Percentiles rank a stretch among this genome's conserved stretches.
phyloP scores from a whole-genome alignment of 306 rosid species.

The Medicago truncatula region DNA sequence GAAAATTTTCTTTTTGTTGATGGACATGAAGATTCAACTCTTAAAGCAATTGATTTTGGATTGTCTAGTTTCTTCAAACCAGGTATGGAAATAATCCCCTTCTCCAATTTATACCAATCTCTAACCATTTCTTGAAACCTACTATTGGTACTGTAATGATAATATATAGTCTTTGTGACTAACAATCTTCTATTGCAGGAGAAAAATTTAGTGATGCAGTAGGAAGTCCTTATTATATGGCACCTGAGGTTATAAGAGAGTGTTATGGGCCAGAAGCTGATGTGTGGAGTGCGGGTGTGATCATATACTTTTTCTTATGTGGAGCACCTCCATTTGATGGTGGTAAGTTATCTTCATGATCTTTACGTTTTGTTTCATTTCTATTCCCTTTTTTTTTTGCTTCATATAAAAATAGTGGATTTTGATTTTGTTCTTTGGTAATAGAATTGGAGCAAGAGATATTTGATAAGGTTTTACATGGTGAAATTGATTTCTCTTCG shows the following conservation, averaged over 20 bases:
- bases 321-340: slow-evolving; percentile 88
- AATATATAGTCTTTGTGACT: slow-evolving; percentile 12
- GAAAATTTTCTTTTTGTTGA: slow-evolving; percentile 81
- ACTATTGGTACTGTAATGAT: neutral
- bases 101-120: too few species aligned
- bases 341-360: slow-evolving; percentile 54
- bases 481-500: slow-evolving; percentile 75
- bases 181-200: slow-evolving; percentile 55
- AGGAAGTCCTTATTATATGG: slow-evolving; percentile 84
- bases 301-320: slow-evolving; percentile 73
- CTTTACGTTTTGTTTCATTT: slow-evolving; percentile 1
- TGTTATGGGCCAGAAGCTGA: slow-evolving; percentile 82
- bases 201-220: slow-evolving; percentile 67
- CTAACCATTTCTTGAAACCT: neutral
- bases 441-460: slow-evolving; percentile 72
- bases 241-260: slow-evolving; percentile 71
- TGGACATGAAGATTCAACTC: slow-evolving; percentile 62
- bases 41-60: slow-evolving; percentile 89
- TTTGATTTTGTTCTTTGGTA: slow-evolving; percentile 30
- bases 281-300: slow-evolving; percentile 93
- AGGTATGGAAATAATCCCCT: slow-evolving; percentile 49
- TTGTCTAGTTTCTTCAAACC: slow-evolving; percentile 87
- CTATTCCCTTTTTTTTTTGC: neutral
- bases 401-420: slow-evolving; percentile 4
- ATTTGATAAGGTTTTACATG: slow-evolving; percentile 64